phyloP scores from a whole-genome alignment of 805 yeast genomes.

The Priceomyces melissophilus region DNA sequence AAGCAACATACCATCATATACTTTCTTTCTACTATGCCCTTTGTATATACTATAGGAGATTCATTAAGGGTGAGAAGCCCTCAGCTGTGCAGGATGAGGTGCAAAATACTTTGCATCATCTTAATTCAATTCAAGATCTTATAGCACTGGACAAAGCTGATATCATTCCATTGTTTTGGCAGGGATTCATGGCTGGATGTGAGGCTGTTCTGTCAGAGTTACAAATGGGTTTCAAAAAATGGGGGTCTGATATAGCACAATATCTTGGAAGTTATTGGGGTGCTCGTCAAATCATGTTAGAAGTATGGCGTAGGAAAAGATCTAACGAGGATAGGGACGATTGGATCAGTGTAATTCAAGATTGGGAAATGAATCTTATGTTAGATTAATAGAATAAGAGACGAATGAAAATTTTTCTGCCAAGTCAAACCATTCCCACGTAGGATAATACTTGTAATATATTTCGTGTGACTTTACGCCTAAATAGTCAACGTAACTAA shows the following conservation, averaged over 20 bases:
- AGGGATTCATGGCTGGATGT: conserved; percentile 85
- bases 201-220: conserved; percentile 58
- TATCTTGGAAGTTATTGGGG: conserved; percentile 77
- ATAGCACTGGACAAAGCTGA: conserved; percentile 55
- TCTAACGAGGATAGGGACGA: conserved; percentile 55
- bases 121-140: conserved; percentile 58
- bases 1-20: conserved; percentile 76
- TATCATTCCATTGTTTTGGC: conserved; percentile 80
- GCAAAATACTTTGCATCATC: conserved; percentile 55
- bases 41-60: conserved; percentile 65
- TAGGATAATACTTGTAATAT: too few species aligned
- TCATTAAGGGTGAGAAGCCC: conserved; percentile 55
- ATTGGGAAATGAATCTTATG: conserved; percentile 86
- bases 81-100: conserved; percentile 60
- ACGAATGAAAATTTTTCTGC: neutral
- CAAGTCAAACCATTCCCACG: too few species aligned
- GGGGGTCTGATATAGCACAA: conserved; percentile 64
- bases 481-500: too few species aligned
- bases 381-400: conserved; percentile 35
- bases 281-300: conserved; percentile 78
- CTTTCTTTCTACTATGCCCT: conserved; percentile 74
- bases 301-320: conserved; percentile 76
- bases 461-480: too few species aligned
- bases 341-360: conserved; percentile 77
- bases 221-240: conserved; percentile 64